A percentile compares a stretch with the other conserved stretches of the same genome.
Conservation (phyloP, 495 filamentous ascomycete genomes). For the Aspergillus nidulans region DNA sequence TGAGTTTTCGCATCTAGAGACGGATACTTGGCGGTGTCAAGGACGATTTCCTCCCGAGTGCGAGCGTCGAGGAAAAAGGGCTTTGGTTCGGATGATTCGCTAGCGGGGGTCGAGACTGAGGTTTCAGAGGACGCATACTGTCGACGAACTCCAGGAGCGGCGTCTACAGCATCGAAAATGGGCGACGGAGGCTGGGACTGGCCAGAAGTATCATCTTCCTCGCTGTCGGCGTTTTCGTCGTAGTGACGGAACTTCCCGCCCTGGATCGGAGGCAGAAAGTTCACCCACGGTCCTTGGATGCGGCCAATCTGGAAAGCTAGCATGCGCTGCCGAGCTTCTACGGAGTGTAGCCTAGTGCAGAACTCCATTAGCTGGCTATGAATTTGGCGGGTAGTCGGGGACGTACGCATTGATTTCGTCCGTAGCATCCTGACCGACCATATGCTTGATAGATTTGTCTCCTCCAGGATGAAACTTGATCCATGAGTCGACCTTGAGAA, state of each 20-base stretch:
- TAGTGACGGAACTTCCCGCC: constrained; percentile 75
- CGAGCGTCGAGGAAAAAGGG: constrained; percentile 67
- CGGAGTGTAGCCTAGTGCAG: constrained; percentile 69
- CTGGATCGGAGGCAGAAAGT: constrained; percentile 90
- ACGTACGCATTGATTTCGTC: constrained; percentile 91
- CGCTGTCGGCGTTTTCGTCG: constrained; percentile 27
- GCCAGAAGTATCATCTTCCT: constrained; percentile 33
- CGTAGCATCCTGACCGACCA: constrained; percentile 95
- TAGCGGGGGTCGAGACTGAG: constrained; percentile 29
- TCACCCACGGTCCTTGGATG: constrained; percentile 77
- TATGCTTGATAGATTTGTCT: constrained; percentile 86
- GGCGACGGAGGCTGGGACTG: constrained; percentile 54
- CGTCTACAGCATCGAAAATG: constrained; percentile 56
- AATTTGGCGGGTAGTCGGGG: background rate
- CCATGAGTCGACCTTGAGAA: constrained; percentile 85
- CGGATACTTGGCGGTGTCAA: constrained; percentile 80
- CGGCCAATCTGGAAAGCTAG: constrained; percentile 76
- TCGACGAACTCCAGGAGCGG: constrained; percentile 29
- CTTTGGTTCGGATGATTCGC: constrained; percentile 28
- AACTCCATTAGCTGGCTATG: constrained; percentile 7
- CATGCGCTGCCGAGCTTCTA: constrained; percentile 74
- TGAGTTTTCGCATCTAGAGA: constrained; percentile 72
- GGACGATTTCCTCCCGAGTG: constrained; percentile 68
- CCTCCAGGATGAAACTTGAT: constrained; percentile 87
- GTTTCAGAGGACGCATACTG: constrained; percentile 32